Base-by-base conservation (phyloP, 176 grass and related monocot genomes). In the Oryza meridionalis region DNA sequence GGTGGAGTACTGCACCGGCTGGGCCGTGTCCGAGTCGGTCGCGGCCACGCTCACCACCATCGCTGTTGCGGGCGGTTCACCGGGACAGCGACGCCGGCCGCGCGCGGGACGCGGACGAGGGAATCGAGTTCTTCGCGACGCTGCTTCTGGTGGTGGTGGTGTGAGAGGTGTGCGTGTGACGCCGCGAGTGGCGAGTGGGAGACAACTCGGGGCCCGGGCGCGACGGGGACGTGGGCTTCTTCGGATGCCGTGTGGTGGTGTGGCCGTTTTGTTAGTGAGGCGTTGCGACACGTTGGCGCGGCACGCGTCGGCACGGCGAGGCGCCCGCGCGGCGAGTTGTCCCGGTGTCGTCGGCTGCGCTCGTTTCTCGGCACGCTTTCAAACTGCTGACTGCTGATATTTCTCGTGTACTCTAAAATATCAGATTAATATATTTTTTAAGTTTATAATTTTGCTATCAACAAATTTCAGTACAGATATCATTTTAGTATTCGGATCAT, bases 1-100 rank as follows among this genome's bases (percentile, higher is more conserved):
- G 59, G 80, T 72, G 79, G 81, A 70, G 73, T 40, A 40, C 7
- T 37, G 70, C 19, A 96, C 55, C 13, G 86, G 70, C 72, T 86
- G 88, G 83, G 53, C 69, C 53, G 78, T 78, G 14, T 85, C 73
- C 40, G 81, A 22, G 19, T 76, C 70, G 0, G 88, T 90, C 35
- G 83, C 62, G 3, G 83, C 74, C 82, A 86, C 83, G 11, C 25
- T 90, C 24, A 91, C 65, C 71, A 78, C 89, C 89, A 89, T 91
- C 55, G 78, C 78, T 37, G 17, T 33, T 29, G 27, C 27, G 6
- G 77, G 47, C 25, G 47, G 46, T 14, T 25, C 5, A 1, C 67
- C 44, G 38, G 11, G 81, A 59, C 25, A 73, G 68, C 14, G 67
- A 88, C 61, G 59, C 38, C 38, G 38, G 38, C 38, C 38, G 7